Base-by-base conservation (phyloP, 768 basidiomycete genomes). In the Mycena indigotica region DNA sequence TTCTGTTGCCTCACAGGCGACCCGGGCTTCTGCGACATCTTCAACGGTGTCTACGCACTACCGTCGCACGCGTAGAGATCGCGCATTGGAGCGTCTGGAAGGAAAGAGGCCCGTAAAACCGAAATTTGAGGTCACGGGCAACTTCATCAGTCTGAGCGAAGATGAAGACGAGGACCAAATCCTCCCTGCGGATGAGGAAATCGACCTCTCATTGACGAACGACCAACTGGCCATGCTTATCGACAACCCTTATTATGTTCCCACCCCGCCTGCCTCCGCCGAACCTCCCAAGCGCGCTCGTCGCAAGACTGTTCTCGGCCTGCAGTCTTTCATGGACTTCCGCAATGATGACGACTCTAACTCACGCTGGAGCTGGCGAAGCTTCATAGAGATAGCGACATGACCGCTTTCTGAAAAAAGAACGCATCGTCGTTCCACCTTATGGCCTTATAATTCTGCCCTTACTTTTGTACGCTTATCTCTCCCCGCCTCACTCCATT, bases 131-230 rank as follows among this genome's bases (percentile, higher is more conserved):
- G 35, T 52, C 53, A 57, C 15, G 69, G 72, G 62, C 52, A 86
- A 87, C 67, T 88, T 88, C 63, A 88, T 87, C 83, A 84, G 76
- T 72, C 81, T 86, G 79, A 80, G 75, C 51, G 87, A 88, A 62
- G 85, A 87, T 58, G 86, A 86, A 23, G 81, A 81, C 49, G 80
- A 80, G 4, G 76, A 71, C 8, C 73, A 63, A 73, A 74, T 50
- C 53, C 66, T 70, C 28, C 69, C 67, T 39, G 63, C 46, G 32
- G 66, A 66, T 50, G 56, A 59, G 10, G 66, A 50, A 41, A 53
- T 24, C 24, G 28, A 54, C 10, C 35, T 58, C 2, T 56, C 63
- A 13, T 64, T 60, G 52, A 6, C 56, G 59, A 28, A 48, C 46
- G 46, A 48, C 6, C 24, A 28, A 21, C 46, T 48, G 24, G 46